These are phyloP conservation scores for Aspergillus cejpii DNA, from an alignment of 2,329 filamentous ascomycete genomes.

Conservation along the genomic window DNA sequence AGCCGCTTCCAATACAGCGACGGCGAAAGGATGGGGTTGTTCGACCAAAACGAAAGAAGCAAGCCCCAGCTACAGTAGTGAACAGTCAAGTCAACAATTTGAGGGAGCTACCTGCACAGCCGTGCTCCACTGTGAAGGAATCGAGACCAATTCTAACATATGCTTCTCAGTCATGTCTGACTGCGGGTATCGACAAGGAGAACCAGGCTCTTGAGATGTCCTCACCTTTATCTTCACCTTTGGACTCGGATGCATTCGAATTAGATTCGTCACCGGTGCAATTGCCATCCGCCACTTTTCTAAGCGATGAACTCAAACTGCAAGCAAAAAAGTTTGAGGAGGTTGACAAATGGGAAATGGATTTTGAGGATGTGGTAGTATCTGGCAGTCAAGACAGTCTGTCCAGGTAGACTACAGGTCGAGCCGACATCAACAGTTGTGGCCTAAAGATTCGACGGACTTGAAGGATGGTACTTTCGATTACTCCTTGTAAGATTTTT, in stretches of 20 bases:
- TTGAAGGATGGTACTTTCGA: too few relatives aligned
- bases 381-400: conserved; percentile 22
- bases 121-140: not conserved
- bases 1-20: conserved; percentile 14
- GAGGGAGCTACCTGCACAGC: not conserved
- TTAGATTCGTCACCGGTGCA: conserved; percentile 16
- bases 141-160: not conserved
- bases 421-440: too few relatives aligned
- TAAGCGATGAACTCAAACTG: conserved; percentile 34
- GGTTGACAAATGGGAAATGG: conserved; percentile 40
- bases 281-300: conserved; percentile 13
- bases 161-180: not conserved
- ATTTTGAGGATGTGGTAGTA: conserved; percentile 38
- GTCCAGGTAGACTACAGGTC: conserved; percentile 8
- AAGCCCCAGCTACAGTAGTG: conserved; percentile 1
- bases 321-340: conserved; percentile 38
- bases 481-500: too few relatives aligned
- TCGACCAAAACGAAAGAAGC: conserved; percentile 8
- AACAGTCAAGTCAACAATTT: conserved; percentile 6
- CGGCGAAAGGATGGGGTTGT: conserved; percentile 13
- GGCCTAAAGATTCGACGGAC: too few relatives aligned
- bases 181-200: conserved; percentile 25
- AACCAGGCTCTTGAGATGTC: conserved; percentile 24
- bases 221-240: conserved; percentile 31
- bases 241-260: conserved; percentile 26